Evolutionary conservation across 352 stramenopile species (phyloP).

Genomic region (Globisporangium paroecandrum): DNA sequence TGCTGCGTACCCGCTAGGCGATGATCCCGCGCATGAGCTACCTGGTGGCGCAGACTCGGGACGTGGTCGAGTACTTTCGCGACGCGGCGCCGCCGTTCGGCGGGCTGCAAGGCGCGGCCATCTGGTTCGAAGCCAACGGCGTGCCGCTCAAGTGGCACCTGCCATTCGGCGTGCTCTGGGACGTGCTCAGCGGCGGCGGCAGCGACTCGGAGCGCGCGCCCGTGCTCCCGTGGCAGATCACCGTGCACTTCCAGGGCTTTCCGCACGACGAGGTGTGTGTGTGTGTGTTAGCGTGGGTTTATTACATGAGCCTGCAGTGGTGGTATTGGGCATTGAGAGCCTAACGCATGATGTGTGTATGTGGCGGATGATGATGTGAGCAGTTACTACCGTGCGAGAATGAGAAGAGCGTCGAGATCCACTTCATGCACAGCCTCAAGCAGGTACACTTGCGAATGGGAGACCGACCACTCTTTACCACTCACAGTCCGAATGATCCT

Average conservation of each 20-base stretch:
- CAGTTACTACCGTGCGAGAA: slow-evolving; percentile 73
- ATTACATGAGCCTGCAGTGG: too few species aligned
- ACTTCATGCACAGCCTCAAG: slow-evolving; percentile 87
- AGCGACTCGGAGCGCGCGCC: neutral
- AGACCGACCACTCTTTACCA: neutral
- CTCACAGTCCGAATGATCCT: neutral
- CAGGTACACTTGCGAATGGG: slow-evolving; percentile 26
- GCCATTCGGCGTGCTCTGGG: slow-evolving; percentile 69
- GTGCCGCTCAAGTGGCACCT: slow-evolving; percentile 76
- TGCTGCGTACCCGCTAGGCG: slow-evolving; percentile 30
- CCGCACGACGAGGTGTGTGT: slow-evolving; percentile 39
- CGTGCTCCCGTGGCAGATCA: slow-evolving; percentile 61
- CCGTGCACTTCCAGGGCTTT: slow-evolving; percentile 80
- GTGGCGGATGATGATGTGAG: neutral
- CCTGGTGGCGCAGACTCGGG: slow-evolving; percentile 64
- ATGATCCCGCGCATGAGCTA: slow-evolving; percentile 84
- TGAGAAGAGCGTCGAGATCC: slow-evolving; percentile 65
- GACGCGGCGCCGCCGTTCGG: slow-evolving; percentile 67
- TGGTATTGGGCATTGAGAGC: neutral
- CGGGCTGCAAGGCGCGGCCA: slow-evolving; percentile 39
- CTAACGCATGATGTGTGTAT: neutral
- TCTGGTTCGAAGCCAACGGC: slow-evolving; percentile 72
- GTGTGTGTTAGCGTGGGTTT: neutral
- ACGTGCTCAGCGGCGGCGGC: slow-evolving; percentile 30
- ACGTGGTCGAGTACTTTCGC: slow-evolving; percentile 77